Base-by-base conservation (phyloP, 2,329 filamentous ascomycete species). In the Gnomoniopsis smithogilvyi region DNA sequence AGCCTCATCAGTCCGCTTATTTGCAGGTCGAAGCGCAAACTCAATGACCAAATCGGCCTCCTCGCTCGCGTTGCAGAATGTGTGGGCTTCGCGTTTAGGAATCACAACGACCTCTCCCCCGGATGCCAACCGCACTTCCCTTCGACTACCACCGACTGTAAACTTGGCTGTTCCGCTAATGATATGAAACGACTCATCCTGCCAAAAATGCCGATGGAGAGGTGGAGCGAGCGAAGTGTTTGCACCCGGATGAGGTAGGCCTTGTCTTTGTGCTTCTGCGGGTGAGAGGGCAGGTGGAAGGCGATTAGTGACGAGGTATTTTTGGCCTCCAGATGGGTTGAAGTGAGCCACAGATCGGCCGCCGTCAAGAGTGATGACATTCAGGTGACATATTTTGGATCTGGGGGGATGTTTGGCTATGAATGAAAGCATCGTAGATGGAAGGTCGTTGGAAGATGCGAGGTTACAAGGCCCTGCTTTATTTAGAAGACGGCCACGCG, bases 51-150 rank as follows among this genome's bases (percentile, higher is more conserved):
- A 33, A 12, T 45, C 56, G 2, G 41, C 21, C 38, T 52, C 26
- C 22, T 22, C 56, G 30, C 59, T 62, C 24, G 59, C 59, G 41
- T 59, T 62, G 45, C 56, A 59, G 30, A 59, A 62, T 2, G 56
- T 59, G 26, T 62, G 59, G 15, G 45, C 30, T 24, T 34, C 24
- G 19, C 49, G 33, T 33, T 22, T 47, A 17, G 59, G 59, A 10
- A 62, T 47, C 17, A 59, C 56, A 2, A 56, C 51, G 1, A 59
- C 56, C 17, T 62, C 56, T 8, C 59, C 56, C 14, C 46, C 56
- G 12, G 21, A 17, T 3, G 51, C 56, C 3, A 60, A 33, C 15
- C 6, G 45, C 33, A 21, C 12, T 14, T 19, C 1, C 21, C 30
- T 1, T 21, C 24, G 17, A 0, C 36, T 22, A 41, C 52, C 56